Conservation (phyloP, 164 flowering plant genomes). For the Cinnamomum chago region DNA sequence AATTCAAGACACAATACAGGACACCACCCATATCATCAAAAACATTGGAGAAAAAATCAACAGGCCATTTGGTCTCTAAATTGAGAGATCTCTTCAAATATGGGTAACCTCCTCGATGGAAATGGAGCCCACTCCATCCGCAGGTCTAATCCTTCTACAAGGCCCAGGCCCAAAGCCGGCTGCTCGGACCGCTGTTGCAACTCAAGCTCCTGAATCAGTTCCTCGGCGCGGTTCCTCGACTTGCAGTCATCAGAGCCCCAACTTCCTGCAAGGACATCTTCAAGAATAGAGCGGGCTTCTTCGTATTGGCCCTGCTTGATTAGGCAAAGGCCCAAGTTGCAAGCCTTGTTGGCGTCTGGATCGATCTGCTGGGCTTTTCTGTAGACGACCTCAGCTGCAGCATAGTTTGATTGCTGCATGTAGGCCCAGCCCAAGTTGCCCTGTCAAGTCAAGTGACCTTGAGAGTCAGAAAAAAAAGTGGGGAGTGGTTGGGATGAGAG, state of each 20-base stretch:
- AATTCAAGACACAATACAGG: no score
- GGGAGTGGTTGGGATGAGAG: no score
- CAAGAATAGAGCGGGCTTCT: slow-evolving; percentile 51
- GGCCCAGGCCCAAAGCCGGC: slow-evolving; percentile 22
- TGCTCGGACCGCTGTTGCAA: slow-evolving; percentile 9
- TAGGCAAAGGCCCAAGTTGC: slow-evolving; percentile 63
- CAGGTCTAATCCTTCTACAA: slow-evolving; percentile 54
- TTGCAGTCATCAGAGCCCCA: slow-evolving; percentile 59
- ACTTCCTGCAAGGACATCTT: slow-evolving; percentile 40
- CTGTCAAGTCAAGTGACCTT: slow-evolving; percentile 25
- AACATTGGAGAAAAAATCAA: slow-evolving; percentile 21
- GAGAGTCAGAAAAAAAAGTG: background rate
- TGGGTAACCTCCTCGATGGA: slow-evolving; percentile 68
- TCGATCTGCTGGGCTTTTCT: slow-evolving; percentile 75
- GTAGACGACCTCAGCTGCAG: slow-evolving; percentile 78
- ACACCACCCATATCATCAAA: background rate
- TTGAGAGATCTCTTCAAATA: slow-evolving; percentile 77
- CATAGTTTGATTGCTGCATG: slow-evolving; percentile 71
- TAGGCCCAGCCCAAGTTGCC: slow-evolving; percentile 98
- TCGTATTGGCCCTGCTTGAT: slow-evolving; percentile 46
- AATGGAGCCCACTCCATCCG: slow-evolving; percentile 46
- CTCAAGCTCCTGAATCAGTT: slow-evolving; percentile 50
- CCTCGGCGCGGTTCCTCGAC: slow-evolving; percentile 49
- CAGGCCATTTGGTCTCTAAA: slow-evolving; percentile 75
- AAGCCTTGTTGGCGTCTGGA: slow-evolving; percentile 87